Percentiles rank a stretch among this genome's conserved stretches.
phyloP scores from a whole-genome alignment of 192 early-diverging fungal genomes.

The Cladochytrium replicatum region DNA sequence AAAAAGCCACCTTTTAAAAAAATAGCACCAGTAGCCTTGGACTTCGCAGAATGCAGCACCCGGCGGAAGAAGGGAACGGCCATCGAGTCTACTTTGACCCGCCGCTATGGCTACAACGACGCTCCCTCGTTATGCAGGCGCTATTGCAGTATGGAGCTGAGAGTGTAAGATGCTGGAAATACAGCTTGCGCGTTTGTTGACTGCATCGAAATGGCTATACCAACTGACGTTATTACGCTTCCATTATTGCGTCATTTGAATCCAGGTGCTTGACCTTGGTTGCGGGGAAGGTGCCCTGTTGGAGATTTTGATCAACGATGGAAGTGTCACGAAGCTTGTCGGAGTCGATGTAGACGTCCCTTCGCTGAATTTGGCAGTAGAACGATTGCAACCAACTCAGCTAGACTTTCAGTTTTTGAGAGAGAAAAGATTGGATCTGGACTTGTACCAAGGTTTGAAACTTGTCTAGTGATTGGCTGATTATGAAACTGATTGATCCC shows the following conservation, averaged over 20 bases:
- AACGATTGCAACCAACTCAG: slow-evolving; percentile 47
- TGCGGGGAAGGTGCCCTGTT: slow-evolving; percentile 76
- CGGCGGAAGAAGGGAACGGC: slow-evolving; percentile 12
- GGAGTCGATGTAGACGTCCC: slow-evolving; percentile 61
- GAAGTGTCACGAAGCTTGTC: slow-evolving; percentile 45
- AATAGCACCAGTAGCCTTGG: no score
- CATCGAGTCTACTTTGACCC: slow-evolving; percentile 29
- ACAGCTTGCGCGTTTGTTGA: background rate
- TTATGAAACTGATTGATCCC: background rate
- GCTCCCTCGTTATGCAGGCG: slow-evolving; percentile 44
- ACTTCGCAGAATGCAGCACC: no score
- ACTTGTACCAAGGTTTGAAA: slow-evolving; percentile 52
- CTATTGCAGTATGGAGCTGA: slow-evolving; percentile 38
- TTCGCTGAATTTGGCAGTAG: slow-evolving; percentile 29
- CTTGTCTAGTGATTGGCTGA: slow-evolving; percentile 6
- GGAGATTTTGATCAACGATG: slow-evolving; percentile 51
- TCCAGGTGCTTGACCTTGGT: slow-evolving; percentile 80
- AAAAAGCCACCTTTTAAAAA: no score
- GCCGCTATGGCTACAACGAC: slow-evolving; percentile 77
- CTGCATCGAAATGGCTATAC: background rate
- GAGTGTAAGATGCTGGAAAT: slow-evolving; percentile 26
- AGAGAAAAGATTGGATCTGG: slow-evolving; percentile 44
- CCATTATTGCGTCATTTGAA: no score
- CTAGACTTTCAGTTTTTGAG: slow-evolving; percentile 50
- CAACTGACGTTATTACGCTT: background rate